These are phyloP conservation scores for Globisporangium cystogenes DNA, from an alignment of 352 stramenopile genomes.

Conservation along the genomic window DNA sequence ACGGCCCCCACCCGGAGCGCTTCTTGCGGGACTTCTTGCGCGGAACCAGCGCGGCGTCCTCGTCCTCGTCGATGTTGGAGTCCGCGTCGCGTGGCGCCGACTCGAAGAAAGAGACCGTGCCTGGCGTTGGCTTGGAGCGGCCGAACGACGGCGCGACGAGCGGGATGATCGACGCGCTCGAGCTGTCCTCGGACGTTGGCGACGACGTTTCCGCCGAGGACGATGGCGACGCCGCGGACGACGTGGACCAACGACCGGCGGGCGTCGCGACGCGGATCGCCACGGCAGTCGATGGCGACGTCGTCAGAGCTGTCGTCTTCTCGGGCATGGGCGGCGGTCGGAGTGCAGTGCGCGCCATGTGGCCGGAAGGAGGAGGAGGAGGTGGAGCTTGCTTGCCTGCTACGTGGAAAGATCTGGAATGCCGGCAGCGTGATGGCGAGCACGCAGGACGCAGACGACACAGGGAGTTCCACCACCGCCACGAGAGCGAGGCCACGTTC, in stretches of 20 bases:
- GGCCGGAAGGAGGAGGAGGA: not conserved
- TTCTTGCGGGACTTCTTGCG: conserved; percentile 7
- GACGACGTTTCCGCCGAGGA: not conserved
- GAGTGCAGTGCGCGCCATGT: conserved; percentile 4
- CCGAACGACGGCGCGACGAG: conserved; percentile 4
- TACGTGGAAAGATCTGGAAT: conserved; percentile 21
- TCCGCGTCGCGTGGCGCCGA: conserved; percentile 11
- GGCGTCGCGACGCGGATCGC: not conserved
- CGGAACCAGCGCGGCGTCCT: not conserved
- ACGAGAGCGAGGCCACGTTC: no score
- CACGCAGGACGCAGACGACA: no score
- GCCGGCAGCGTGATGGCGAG: no score
- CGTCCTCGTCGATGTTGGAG: conserved; percentile 7
- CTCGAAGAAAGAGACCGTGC: conserved; percentile 11
- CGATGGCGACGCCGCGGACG: not conserved
- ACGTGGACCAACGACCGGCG: conserved; percentile 1
- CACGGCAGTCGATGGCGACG: not conserved
- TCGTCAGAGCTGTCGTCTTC: not conserved
- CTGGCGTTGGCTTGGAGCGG: not conserved
- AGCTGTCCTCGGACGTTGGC: not conserved
- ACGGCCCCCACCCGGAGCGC: conserved; percentile 13
- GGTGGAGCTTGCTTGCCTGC: not conserved
- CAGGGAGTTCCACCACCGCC: no score
- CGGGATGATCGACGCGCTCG: conserved; percentile 5
- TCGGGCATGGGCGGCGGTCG: not conserved